Evolutionary conservation across 1,284 basidiomycete species (phyloP), one percentile per base, ranked within the genome.

Genomic region (Volvariella volvacea): DNA sequence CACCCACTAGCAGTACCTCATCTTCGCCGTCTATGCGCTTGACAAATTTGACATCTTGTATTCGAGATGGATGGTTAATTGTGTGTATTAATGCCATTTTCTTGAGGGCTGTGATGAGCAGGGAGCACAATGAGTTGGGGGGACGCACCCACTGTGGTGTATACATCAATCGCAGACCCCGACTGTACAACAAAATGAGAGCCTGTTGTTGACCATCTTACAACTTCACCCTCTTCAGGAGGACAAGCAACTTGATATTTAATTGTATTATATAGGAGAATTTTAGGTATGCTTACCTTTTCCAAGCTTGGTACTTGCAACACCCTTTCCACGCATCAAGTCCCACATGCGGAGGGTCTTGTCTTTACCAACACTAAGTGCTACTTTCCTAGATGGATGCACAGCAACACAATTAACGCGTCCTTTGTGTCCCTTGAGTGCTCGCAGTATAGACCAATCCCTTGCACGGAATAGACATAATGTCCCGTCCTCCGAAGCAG

Each of bases 281-380:
- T 28, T 15, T 20, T 19, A 9, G 4, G n/a, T 32, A 8, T 6
- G 44, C 70, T 43, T 49, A 89, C 90, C 91, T 66, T 84, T 84
- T 14, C 88, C 88, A 3, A 96, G 65, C 57, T 93, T 91, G 28
- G 85, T 87, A 57, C 90, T 93, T 3, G 91, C 91, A 10, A 83
- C 82, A 2, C 90, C 90, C 59, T 88, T 87, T 1, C 93, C 95
- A 39, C 93, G 74, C 89, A 97, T 96, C 38, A 99, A 70, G 69
- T 99, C 95, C 95, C 95, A 99, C 92, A 98, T 95, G 41, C 93
- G 78, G 48, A 98, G 61, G 6, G 89, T 92, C 49, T 80, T 73
- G 59, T 99, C 95, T 55, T 86, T 86, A 9, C 95, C 95, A 0
- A 97, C 92, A 50, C 83, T 90, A 22, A 99, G 65, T 0, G 88